Evolutionary conservation across 78 protist species (phyloP).

Genomic region (slime mould (Dictyostelium discoideum)): DNA sequence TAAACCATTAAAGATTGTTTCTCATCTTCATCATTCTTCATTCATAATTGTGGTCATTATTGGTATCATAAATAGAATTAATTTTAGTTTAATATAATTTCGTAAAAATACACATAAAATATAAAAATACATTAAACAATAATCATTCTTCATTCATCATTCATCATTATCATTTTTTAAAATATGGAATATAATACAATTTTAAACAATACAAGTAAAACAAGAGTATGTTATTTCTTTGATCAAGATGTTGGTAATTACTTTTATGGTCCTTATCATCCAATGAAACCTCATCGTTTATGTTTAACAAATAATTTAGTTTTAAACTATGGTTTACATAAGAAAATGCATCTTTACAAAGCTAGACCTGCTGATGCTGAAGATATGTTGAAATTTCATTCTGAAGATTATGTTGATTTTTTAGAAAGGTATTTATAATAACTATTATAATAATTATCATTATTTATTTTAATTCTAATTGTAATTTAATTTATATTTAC

Average conservation of each 20-base stretch:
- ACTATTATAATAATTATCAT: no score
- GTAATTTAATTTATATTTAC: no score
- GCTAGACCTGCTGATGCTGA: conserved; percentile 91
- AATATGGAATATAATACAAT: conserved; percentile 1
- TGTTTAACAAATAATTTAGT: conserved; percentile 96
- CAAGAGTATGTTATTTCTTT: conserved; percentile 77
- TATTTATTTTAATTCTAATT: neutral
- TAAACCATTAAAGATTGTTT: neutral
- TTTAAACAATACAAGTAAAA: conserved; percentile 61
- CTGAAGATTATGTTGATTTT: conserved; percentile 97
- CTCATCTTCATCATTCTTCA: neutral
- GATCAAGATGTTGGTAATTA: conserved; percentile 81
- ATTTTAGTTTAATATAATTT: neutral
- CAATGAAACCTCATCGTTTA: conserved; percentile 99
- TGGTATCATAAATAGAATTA: no score
- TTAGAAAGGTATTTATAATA: conserved; percentile 58
- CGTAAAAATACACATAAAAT: neutral
- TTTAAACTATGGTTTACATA: conserved; percentile 95
- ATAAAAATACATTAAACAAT: neutral
- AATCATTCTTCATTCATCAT: no score
- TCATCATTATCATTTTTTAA: neutral
- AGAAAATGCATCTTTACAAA: conserved; percentile 90
- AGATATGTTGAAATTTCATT: conserved; percentile 96
- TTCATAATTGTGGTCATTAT: no score
- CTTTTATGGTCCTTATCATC: conserved; percentile 95